Evolutionary conservation across 768 basidiomycete genomes (phyloP), one percentile per base, ranked within the genome.

Genomic region (Peribolospora kevripleyi): DNA sequence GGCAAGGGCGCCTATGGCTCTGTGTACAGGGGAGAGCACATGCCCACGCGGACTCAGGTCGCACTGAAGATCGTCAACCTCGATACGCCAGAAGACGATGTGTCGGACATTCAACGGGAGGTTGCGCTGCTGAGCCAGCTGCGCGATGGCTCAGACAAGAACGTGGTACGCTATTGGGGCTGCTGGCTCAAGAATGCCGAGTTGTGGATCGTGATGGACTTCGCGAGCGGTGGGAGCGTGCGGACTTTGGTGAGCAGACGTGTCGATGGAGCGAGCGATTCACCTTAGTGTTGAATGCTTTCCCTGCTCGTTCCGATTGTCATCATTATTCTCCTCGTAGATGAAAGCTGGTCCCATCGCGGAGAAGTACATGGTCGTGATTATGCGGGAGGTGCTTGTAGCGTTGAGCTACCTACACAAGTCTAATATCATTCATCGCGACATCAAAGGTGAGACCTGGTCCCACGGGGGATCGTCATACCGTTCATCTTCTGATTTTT

Each of bases 181-280:
- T 93, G 87, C 69, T 81, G 84, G 69, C 75, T 93, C 65, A 83
- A 91, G 64, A 90, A 88, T 0, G 84, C 87, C 39, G 82, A 85
- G 51, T 86, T 98, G 7, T 98, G 93, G 90, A 97, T 98, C 61
- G 85, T 81, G 43, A 98, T 98, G 93, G 93, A 98, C 66, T 80
- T 80, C 62, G 93, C 93, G 6, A 80, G 87, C 59, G 91, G 91
- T 5, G 93, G 93, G 6, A 90, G 85, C 64, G 84, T 95, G 5
- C 73, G 84, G 49, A 83, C 86, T 3, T 73, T 98, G 61, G 72
- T 72, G 52, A 60, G 69, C 61, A 7, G 36, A 11, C 52, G 14
- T 43, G 6, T 54, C 25, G 39, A 46, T 10, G 10, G n/a, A 4
- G 7, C 40, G 37, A 48, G 13, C 14, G 42, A 13, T 6, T 7